Evolutionary conservation across 2,329 filamentous ascomycete genomes (phyloP).

Genomic region (Apiospora kogelbergensis): DNA sequence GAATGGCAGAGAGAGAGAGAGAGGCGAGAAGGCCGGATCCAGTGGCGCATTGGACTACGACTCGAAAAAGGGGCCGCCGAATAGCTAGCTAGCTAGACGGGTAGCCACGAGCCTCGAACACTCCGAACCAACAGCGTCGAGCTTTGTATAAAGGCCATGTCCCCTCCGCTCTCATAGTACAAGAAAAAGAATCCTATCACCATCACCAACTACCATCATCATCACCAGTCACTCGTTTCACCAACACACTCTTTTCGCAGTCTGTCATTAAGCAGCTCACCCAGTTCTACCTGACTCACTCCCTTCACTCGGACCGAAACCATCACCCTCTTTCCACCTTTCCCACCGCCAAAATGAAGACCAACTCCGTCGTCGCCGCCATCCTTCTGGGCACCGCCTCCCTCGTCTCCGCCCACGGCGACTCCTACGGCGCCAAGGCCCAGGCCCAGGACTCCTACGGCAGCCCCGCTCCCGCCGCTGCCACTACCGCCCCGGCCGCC

Average conservation of each 20-base stretch:
- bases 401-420: slow-evolving; percentile 1
- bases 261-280: slow-evolving; percentile 5
- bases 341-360: slow-evolving; percentile 13
- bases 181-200: not conserved
- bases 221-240: not conserved
- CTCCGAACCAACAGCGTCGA: not conserved
- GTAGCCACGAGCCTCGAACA: not conserved
- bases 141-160: not conserved
- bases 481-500: not conserved
- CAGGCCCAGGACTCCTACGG: not conserved
- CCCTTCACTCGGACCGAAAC: not conserved
- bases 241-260: not conserved
- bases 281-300: not conserved
- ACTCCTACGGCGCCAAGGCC: not conserved
- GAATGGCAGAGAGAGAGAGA: not conserved
- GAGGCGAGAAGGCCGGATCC: not conserved
- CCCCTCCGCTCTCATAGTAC: not conserved
- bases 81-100: not conserved
- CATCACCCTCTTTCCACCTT: no score
- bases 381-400: slow-evolving; percentile 10
- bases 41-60: not conserved
- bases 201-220: slow-evolving; percentile 1
- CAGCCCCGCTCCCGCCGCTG: not conserved
- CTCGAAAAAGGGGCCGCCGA: not conserved
- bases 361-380: slow-evolving; percentile 13